Base-by-base conservation (phyloP, 345 rosid species). In the Populus deltoides region DNA sequence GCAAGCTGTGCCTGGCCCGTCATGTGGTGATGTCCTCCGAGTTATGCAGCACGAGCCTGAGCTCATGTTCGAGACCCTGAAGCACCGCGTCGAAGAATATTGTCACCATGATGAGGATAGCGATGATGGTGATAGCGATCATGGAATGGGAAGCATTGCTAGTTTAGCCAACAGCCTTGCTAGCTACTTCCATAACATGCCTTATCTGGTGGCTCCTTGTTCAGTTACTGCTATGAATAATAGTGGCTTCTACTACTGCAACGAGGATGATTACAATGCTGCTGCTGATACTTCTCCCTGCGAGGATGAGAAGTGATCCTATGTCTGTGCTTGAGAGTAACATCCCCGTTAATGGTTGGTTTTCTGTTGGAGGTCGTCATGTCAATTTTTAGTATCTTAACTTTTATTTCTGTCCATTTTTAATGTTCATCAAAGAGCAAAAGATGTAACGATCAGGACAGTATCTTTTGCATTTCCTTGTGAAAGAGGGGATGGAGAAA, bases 31-130 rank as follows among this genome's bases (percentile, higher is more conserved):
- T 83, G 92, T 94, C 85, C 98, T 97, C 84, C 93, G 98, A 35
- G 89, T 87, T 72, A 84, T 92, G 97, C 98, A 90, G 89, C 96
- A 97, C 71, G 97, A 97, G 92, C 99, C 99, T 2, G 92, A 91
- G 90, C 89, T 97, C 73, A 97, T 97, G 98, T 90, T 90, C 75
- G 90, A 94, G 90, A 90, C 97, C 2, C 88, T 97, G 53, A 94
- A 93, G 90, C 92, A 93, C 86, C 88, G 97, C 2, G 97, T 92
- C 0, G 96, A 89, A 78, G 98, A 91, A 77, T 81, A 66, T 41
- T 81, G 83, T 36, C 89, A 78, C 33, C 82, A 61, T 22, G 86
- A 75, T 8, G 77, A 72, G 53, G 74, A 75, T 66, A 78, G 77
- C 20, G 84, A 80, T 61, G 80, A 80, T 62, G 78, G 78, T 33